Conservation (phyloP, 352 stramenopile species). For the Phytophthora cryptogea region DNA sequence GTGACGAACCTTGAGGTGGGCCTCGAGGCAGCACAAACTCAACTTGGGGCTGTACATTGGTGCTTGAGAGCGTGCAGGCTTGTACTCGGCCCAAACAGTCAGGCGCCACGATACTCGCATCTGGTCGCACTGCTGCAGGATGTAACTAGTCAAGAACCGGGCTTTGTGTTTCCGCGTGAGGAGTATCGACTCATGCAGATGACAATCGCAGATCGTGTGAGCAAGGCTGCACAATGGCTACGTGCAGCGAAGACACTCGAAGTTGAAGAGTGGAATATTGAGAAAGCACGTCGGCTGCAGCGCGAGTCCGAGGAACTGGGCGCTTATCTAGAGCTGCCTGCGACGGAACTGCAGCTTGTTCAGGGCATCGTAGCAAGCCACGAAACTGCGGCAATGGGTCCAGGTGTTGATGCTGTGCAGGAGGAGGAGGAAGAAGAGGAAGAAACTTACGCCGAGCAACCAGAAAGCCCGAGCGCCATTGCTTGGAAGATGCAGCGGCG, state of each 20-base stretch:
- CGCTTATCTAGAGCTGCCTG: slow-evolving; percentile 68
- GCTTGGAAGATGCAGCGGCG: slow-evolving; percentile 37
- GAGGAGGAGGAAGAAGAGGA: slow-evolving; percentile 34
- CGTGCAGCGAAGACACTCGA: slow-evolving; percentile 68
- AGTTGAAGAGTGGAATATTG: slow-evolving; percentile 70
- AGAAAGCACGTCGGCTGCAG: slow-evolving; percentile 48
- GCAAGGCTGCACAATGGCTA: slow-evolving; percentile 66
- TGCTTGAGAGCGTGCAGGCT: slow-evolving; percentile 73
- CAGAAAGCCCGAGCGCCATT: slow-evolving; percentile 21
- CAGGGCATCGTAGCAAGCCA: slow-evolving; percentile 37
- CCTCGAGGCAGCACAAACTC: slow-evolving; percentile 53
- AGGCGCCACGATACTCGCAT: slow-evolving; percentile 68
- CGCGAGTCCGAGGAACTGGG: slow-evolving; percentile 57
- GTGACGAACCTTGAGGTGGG: slow-evolving; percentile 63
- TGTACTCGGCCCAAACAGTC: slow-evolving; percentile 48
- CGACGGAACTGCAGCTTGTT: slow-evolving; percentile 68
- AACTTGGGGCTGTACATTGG: slow-evolving; percentile 76
- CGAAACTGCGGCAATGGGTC: not conserved
- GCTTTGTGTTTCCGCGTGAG: slow-evolving; percentile 59
- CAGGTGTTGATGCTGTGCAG: slow-evolving; percentile 14
- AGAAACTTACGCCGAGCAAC: slow-evolving; percentile 17
- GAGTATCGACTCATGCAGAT: slow-evolving; percentile 77
- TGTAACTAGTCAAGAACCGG: slow-evolving; percentile 37
- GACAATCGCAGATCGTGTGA: slow-evolving; percentile 71
- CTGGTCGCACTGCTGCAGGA: slow-evolving; percentile 72